Conservation (phyloP, 768 basidiomycete genomes). For the Suillus placidus region DNA sequence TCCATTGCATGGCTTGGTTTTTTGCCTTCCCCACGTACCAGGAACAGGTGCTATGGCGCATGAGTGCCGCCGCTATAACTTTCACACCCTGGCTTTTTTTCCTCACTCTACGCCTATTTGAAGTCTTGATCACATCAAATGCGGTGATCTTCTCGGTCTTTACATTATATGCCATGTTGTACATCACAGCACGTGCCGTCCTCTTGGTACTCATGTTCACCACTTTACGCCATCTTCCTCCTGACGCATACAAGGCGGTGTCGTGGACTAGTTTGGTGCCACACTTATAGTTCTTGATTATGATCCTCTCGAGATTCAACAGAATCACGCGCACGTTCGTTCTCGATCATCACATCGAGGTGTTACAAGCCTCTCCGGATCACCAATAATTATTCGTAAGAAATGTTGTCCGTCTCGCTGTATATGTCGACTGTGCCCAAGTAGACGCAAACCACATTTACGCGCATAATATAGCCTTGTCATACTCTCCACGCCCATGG, state of each 20-base stretch:
- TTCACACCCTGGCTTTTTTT: not conserved
- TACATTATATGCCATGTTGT: not conserved
- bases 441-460: too few relatives aligned
- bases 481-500: too few relatives aligned
- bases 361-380: too few relatives aligned
- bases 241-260: not conserved
- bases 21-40: slow-evolving; percentile 19
- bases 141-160: too few relatives aligned
- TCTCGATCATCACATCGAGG: too few relatives aligned
- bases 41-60: slow-evolving; percentile 25
- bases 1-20: slow-evolving; percentile 32
- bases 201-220: not conserved
- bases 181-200: not conserved
- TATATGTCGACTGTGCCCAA: too few relatives aligned
- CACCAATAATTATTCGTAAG: too few relatives aligned
- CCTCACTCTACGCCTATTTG: too few relatives aligned
- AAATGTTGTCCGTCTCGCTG: too few relatives aligned
- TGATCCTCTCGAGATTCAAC: not conserved
- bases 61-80: slow-evolving; percentile 15
- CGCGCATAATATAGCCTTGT: too few relatives aligned
- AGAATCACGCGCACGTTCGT: too few relatives aligned
- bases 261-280: not conserved
- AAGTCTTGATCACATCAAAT: too few relatives aligned
- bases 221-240: not conserved
- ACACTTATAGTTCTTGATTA: not conserved